Evolutionary conservation across 1,284 basidiomycete species (phyloP).

Genomic region (Heterobasidion annosum): DNA sequence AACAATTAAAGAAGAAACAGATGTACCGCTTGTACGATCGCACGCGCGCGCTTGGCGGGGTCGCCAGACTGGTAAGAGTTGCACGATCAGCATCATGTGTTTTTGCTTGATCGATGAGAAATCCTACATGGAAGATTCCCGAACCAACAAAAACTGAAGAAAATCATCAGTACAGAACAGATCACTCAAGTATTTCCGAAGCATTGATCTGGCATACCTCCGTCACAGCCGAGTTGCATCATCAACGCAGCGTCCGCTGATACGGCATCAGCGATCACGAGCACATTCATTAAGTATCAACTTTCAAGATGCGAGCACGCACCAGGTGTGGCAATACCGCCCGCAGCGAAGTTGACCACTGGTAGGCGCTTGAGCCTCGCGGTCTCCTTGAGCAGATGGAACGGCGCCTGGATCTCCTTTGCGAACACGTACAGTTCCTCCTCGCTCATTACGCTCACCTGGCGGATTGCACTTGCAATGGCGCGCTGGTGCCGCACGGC

Average conservation of each 20-base stretch:
- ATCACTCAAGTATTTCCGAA: slow-evolving; percentile 4
- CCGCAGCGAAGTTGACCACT: slow-evolving; percentile 94
- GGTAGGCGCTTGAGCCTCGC: slow-evolving; percentile 90
- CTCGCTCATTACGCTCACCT: slow-evolving; percentile 81
- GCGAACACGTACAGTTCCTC: slow-evolving; percentile 95
- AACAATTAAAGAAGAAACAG: slow-evolving; percentile 2
- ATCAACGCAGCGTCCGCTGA: slow-evolving; percentile 93
- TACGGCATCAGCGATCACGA: background rate
- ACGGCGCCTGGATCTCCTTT: slow-evolving; percentile 93
- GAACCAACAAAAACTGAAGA: slow-evolving; percentile 83
- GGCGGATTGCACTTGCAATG: slow-evolving; percentile 80
- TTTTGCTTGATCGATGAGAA: slow-evolving; percentile 4
- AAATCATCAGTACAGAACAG: slow-evolving; percentile 8
- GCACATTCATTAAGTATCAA: background rate
- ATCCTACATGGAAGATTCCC: slow-evolving; percentile 83
- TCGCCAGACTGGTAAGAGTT: slow-evolving; percentile 65
- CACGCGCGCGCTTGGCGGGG: slow-evolving; percentile 88
- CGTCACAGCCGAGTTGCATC: slow-evolving; percentile 99
- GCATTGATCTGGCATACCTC: slow-evolving; percentile 50
- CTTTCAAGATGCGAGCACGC: slow-evolving; percentile 13
- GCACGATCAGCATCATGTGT: background rate
- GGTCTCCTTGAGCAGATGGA: slow-evolving; percentile 95
- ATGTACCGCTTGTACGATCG: slow-evolving; percentile 90
- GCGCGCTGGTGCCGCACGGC: slow-evolving; percentile 90
- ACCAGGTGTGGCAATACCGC: slow-evolving; percentile 95